These are phyloP conservation scores for Xanthoceras sorbifolium DNA, from an alignment of 345 rosid species.

Conservation along the genomic window DNA sequence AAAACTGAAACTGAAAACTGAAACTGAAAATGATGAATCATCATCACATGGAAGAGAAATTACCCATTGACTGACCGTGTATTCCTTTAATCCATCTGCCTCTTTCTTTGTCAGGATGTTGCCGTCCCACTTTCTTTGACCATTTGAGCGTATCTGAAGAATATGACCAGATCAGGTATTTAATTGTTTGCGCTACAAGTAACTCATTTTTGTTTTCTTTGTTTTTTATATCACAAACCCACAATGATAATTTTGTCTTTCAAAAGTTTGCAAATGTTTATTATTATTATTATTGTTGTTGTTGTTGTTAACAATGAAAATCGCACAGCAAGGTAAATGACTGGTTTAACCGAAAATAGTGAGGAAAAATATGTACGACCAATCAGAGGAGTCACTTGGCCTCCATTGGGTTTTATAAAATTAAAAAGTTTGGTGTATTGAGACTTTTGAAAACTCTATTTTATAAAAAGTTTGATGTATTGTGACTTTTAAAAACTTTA, in stretches of 20 bases:
- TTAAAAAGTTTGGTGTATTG: no score
- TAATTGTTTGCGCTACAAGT: not conserved
- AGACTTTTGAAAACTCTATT: no score
- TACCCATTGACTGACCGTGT: conserved; percentile 70
- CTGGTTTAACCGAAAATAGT: no score
- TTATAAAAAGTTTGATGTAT: no score
- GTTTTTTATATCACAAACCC: not conserved
- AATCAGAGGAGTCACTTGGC: no score
- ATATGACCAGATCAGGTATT: not conserved
- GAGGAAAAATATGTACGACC: no score
- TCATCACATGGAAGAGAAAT: not conserved
- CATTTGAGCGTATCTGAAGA: conserved; percentile 62
- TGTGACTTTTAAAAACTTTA: no score
- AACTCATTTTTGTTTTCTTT: not conserved
- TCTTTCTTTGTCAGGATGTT: conserved; percentile 82
- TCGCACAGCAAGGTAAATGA: no score
- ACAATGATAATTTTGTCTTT: conserved; percentile 64
- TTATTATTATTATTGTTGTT: not conserved
- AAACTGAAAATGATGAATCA: not conserved
- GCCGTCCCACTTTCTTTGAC: conserved; percentile 80
- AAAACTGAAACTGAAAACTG: no score
- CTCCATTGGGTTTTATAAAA: no score
- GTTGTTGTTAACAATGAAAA: no score
- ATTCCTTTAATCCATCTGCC: conserved; percentile 62
- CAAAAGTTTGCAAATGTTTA: conserved; percentile 43